Evolutionary conservation across 257 asterid species (phyloP), one percentile per base, ranked within the genome.

Genomic region (Scutellaria baicalensis): DNA sequence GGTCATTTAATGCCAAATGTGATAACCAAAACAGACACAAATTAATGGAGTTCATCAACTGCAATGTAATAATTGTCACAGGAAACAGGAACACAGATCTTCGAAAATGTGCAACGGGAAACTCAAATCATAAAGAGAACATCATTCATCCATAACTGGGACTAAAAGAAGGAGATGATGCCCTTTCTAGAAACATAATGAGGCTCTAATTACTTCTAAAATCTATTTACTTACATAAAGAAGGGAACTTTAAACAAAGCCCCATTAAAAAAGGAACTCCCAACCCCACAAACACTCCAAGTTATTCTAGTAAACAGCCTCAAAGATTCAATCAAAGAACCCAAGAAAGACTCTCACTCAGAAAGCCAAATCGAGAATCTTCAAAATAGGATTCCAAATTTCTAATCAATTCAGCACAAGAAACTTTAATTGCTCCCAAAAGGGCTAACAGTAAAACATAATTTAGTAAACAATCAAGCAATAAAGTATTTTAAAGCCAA

Each of bases 211-310:
- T 40, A 42, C 72, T 54, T 58, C 76, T 71, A 73, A 45, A 71
- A 52, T 54, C 48, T 71, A 79, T 43, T 70, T 9, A 39, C 44
- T 7, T 44, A 54, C 68, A 77, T 65, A 57, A 74, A 71, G 58
- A 59, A 11, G 18, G 20, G 55, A 45, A 50, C 79, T 73, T 80
- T 76, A 68, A 64, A 44, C 81, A 72, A 75, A 71, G 72, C 9
- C 57, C 75, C 61, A 36, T 55, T 47, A 57, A 20, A 62, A 64
- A 7, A 20, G n/a, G 74, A 66, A 17, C 50, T 56, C 14, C 14
- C 64, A 77, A 69, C 72, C 82, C 84, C 87, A 65, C 81, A 72
- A 77, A 65, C 18, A 72, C 45, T 55, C 76, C 65, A 31, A 78
- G 59, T 59, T 36, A 75, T 64, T 78, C 76, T 61, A 45, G 70